Conservation (phyloP, 169 alveolate genomes). For the Cyclospora cayetanensis region DNA sequence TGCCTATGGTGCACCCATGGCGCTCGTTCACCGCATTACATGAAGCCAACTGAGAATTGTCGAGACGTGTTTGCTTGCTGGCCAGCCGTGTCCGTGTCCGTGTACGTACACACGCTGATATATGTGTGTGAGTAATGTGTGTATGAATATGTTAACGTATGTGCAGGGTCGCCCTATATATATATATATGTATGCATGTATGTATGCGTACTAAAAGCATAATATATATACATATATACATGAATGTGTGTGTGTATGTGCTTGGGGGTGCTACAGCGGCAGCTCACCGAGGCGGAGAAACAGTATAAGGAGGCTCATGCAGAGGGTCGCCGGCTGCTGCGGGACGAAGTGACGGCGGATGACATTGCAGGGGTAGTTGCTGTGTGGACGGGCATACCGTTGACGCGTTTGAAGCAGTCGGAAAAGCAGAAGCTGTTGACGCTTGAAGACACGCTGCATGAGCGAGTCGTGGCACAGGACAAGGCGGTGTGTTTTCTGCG, state of each 20-base stretch:
- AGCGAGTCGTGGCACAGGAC: slow-evolving; percentile 80
- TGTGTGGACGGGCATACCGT: slow-evolving; percentile 89
- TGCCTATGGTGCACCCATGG: too few species aligned
- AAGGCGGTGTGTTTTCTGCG: slow-evolving; percentile 79
- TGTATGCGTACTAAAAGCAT: not conserved
- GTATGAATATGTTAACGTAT: too few species aligned
- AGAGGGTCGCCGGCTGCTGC: slow-evolving; percentile 61
- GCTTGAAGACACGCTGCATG: slow-evolving; percentile 76
- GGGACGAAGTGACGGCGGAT: slow-evolving; percentile 88
- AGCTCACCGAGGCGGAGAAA: slow-evolving; percentile 63
- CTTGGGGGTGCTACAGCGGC: slow-evolving; percentile 34
- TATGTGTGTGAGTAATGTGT: too few species aligned
- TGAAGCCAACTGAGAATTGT: too few species aligned
- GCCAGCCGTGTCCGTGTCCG: too few species aligned
- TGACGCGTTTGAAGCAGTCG: slow-evolving; percentile 81
- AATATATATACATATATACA: too few species aligned
- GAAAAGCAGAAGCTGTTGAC: slow-evolving; percentile 86
- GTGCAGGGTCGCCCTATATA: too few species aligned
- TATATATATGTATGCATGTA: too few species aligned
- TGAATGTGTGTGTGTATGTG: not conserved
- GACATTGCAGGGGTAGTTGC: slow-evolving; percentile 87
- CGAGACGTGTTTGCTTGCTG: too few species aligned
- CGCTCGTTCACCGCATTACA: too few species aligned
- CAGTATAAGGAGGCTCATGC: slow-evolving; percentile 31
- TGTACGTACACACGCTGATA: too few species aligned